Base-by-base conservation (phyloP, 2,329 filamentous ascomycete species). In the Fusarium sulawesiense region DNA sequence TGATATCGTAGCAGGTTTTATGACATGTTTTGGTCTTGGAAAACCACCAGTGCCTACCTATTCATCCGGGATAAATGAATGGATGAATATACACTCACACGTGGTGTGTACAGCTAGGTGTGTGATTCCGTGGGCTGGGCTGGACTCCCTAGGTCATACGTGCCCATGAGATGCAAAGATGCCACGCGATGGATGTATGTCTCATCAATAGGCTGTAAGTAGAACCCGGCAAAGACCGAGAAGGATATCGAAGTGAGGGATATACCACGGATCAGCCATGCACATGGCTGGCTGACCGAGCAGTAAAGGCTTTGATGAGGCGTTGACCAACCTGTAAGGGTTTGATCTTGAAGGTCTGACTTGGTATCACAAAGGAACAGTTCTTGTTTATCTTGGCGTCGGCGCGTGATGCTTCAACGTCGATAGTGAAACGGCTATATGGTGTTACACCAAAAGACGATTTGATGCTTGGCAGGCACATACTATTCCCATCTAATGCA, bases 121-220 rank as follows among this genome's bases (percentile, higher is more conserved):
- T 42, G 42, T 60, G 56, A 54, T 49, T 30, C 46, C 44, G 30
- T 12, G 37, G 65, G 21, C 45, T 69, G 49, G 65, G 34, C 47
- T 69, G 49, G 65, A 29, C 44, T 53, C 20, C 5, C 12, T 64
- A 27, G 32, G 54, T 60, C 49, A 69, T 61, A 49, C 65, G 49
- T 42, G 40, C 44, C 7, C 44, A 62, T 30, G 23, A 18, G 12
- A 29, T 25, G 25, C 13, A 50, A 70, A 32, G 37, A 64, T 70
- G 25, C 57, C 62, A 70, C 49, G 53, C 57, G 48, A 45, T 51
- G 51, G 29, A 27, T 32, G 47, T 30, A 49, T 70, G 53, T 67
- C 66, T 67, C 51, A 51, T 41, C 45, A 70, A 45, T 32, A 41
- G 29, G 32, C 45, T 44, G n/a, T 37, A 51, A 29, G 29, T 40